Percentiles rank a stretch among this genome's conserved stretches.
These are phyloP conservation scores for Trichosporon sp. DNA, from an alignment of 1,284 basidiomycete species.

Conservation along the genomic window DNA sequence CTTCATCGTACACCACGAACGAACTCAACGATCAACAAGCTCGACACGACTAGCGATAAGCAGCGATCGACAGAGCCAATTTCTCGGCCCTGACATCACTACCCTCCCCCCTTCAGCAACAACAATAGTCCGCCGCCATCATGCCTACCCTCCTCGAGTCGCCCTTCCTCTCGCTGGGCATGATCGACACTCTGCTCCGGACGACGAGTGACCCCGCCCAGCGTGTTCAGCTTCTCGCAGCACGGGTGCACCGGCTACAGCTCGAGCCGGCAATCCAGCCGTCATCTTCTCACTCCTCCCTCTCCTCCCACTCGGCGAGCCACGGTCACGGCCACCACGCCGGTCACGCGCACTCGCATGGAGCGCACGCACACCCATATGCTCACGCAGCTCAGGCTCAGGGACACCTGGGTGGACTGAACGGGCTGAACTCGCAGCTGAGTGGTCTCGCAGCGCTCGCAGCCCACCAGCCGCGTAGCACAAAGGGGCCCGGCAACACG, in stretches of 20 bases:
- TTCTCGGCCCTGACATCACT: too few species aligned
- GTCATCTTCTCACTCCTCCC: neutral
- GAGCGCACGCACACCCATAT: neutral
- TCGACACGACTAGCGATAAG: too few species aligned
- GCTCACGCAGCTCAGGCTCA: neutral
- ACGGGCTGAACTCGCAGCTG: neutral
- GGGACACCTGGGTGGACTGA: neutral
- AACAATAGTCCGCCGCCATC: too few species aligned
- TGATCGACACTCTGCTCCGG: slow-evolving; percentile 14
- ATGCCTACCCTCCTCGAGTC: slow-evolving; percentile 13
- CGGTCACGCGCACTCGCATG: neutral
- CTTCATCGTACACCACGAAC: too few species aligned
- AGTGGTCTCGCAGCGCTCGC: neutral
- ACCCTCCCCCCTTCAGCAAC: too few species aligned
- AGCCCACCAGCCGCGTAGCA: neutral
- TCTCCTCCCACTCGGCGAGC: neutral
- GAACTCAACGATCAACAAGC: too few species aligned
- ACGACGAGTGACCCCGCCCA: slow-evolving; percentile 4
- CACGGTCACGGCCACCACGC: neutral
- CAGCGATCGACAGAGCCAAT: too few species aligned
- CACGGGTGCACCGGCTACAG: slow-evolving; percentile 28
- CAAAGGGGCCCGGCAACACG: neutral
- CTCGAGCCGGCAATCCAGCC: neutral
- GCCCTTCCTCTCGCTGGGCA: slow-evolving; percentile 13
- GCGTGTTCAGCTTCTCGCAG: slow-evolving; percentile 30